These are phyloP conservation scores for Quercus robur DNA, from an alignment of 306 rosid genomes.

Conservation along the genomic window DNA sequence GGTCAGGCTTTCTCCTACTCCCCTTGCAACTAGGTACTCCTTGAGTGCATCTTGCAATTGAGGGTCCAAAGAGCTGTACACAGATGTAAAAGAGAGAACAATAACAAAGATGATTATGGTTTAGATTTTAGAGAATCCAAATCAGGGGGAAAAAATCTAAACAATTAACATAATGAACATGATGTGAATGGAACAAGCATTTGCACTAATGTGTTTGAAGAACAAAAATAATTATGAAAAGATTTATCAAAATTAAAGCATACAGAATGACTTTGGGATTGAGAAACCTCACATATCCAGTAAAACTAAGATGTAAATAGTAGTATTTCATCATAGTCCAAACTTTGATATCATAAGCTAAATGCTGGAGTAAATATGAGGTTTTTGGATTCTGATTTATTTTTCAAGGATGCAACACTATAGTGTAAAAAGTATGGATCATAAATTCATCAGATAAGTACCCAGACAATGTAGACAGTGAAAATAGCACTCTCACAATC, in stretches of 20 bases:
- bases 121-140: not conserved
- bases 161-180: not conserved
- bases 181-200: not conserved
- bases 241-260: not conserved
- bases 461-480: not conserved
- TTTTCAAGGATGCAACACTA: not conserved
- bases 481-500: not conserved
- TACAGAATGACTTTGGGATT: not conserved
- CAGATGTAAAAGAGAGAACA: slow-evolving; percentile 4
- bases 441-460: not conserved
- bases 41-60: slow-evolving; percentile 46
- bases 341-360: not conserved
- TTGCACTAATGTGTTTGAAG: not conserved
- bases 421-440: not conserved
- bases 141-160: not conserved
- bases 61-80: slow-evolving; percentile 49
- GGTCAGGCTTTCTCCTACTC: slow-evolving; percentile 55
- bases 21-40: slow-evolving; percentile 58
- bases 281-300: not conserved
- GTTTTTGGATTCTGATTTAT: not conserved
- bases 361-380: not conserved
- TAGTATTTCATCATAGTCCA: not conserved
- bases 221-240: not conserved
- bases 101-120: not conserved
- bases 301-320: not conserved